Evolutionary conservation across 108 stramenopile species (phyloP), one percentile per base, ranked within the genome.

Genomic region (Phaeodactylum tricornutum): DNA sequence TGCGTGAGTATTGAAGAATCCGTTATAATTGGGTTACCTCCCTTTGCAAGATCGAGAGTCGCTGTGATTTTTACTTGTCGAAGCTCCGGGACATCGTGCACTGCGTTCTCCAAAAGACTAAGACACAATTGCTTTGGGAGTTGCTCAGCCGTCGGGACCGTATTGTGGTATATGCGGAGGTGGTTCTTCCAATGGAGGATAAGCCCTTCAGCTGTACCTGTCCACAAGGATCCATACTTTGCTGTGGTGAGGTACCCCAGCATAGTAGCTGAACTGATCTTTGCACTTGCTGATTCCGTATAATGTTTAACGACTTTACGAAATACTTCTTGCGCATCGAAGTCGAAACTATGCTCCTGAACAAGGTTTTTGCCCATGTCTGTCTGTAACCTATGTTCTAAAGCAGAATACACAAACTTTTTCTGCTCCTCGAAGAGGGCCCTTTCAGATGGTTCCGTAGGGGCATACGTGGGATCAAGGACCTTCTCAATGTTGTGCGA

Each of bases 301-400:
- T 35, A 17, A 41, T 49, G 28, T 2, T 21, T 3, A 24, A n/a
- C 19, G 12, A 43, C 27, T 3, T 49, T 47, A 15, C 24, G 11
- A 20, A 32, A 58, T 1, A 48, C 49, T 17, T 15, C 4, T 21
- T 58, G 57, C 3, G 49, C 57, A 26, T 58, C 49, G 16, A 32
- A 42, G 2, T 21, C 16, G 22, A 15, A 7, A 22, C 49, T 47
- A 34, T 56, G 16, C 4, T 44, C 12, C 4, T 28, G 43, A 31
- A 56, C 43, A 27, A 46, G 24, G 4, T 2, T 4, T 20, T 27
- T 26, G 1, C 55, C 55, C 26, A 21, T 43, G n/a, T 33, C 17
- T 21, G 55, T 56, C 6, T 19, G 11, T 6, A 47, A 15, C 4
- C 4, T 47, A 28, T 15, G 17, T 28, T 47, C 30, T 17, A 47